Conservation (phyloP, 352 stramenopile genomes). For the Albugo laibachii region DNA sequence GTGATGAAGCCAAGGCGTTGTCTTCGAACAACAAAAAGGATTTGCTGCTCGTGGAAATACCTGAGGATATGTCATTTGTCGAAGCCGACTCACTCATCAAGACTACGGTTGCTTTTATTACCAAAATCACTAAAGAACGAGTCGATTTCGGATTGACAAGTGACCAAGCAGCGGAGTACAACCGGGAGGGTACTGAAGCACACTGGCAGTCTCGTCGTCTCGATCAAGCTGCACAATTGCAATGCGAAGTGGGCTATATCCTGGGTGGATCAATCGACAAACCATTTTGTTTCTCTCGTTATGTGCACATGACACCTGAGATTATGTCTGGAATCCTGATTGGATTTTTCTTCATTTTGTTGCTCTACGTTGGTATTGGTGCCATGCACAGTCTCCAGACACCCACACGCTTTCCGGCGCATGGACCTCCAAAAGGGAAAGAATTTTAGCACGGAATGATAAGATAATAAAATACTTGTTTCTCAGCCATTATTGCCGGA, state of each 20-base stretch:
- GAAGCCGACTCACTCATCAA: constrained; percentile 29
- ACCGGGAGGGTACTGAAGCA: constrained; percentile 16
- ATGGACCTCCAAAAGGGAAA: constrained; percentile 58
- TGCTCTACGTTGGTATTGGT: constrained; percentile 47
- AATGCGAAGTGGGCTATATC: constrained; percentile 42
- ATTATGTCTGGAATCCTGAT: constrained; percentile 56
- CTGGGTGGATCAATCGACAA: constrained; percentile 32
- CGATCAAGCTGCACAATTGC: constrained; percentile 9
- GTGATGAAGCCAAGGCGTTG: constrained; percentile 12
- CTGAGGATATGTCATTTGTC: constrained; percentile 10
- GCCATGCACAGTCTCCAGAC: constrained; percentile 64
- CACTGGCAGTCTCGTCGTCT: constrained; percentile 7
- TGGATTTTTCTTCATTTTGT: constrained; percentile 59
- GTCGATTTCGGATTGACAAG: constrained; percentile 50
- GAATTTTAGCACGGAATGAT: constrained; percentile 29
- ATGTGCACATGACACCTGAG: constrained; percentile 61
- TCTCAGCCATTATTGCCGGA: not conserved
- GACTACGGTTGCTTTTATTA: constrained; percentile 14
- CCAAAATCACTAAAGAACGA: constrained; percentile 11
- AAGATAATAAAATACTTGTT: no score
- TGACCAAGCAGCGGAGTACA: constrained; percentile 14
- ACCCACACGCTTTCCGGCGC: constrained; percentile 38
- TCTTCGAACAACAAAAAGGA: constrained; percentile 33
- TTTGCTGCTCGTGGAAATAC: constrained; percentile 38
- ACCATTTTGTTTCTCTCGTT: constrained; percentile 75